Evolutionary conservation across 2,329 filamentous ascomycete species (phyloP), one percentile per base, ranked within the genome.

Genomic region (Colletotrichum simmondsii): DNA sequence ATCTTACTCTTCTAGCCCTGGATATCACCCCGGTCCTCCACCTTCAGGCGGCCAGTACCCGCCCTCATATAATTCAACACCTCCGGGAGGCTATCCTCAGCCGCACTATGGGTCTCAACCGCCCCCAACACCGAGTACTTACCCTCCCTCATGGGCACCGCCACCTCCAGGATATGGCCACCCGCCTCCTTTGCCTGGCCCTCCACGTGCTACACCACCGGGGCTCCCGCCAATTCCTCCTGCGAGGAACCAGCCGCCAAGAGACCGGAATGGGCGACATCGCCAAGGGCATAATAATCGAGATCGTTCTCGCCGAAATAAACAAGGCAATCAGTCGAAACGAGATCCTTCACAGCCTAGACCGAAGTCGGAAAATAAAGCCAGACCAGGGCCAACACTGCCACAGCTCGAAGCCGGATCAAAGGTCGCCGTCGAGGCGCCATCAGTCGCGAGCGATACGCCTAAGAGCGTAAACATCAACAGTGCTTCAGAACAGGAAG

Each of bases 231-330:
- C 67, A 11, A 63, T 63, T 5, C 67, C 71, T 28, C 71, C 73
- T 59, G 24, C 68, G 3, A 64, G 78, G 19, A 78, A 79, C 53
- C 82, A 78, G 58, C 79, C 79, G 24, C 80, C 77, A 54, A 76
- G 78, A 61, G 81, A 84, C 28, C 78, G 80, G 10, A 78, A 82
- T 14, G 76, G 77, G 57, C 80, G 77, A 24, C 77, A 79, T 46
- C 77, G 79, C 28, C 79, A 81, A 10, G 77, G 76, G 37, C 76
- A 78, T 24, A 76, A 77, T 22, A 79, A 77, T 70, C 79, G 80
- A 59, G 74, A 76, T 35, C 58, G 74, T 26, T 75, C 75, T 10
- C 74, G 75, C 22, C 71, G 72, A 14, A 76, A 80, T 56, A 79
- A 80, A 54, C 79, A 79, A 49, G 46, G 65, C 42, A 78, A 77